phyloP scores from a whole-genome alignment of 441 rosid genomes.

The Euphorbia schlechtendalii region DNA sequence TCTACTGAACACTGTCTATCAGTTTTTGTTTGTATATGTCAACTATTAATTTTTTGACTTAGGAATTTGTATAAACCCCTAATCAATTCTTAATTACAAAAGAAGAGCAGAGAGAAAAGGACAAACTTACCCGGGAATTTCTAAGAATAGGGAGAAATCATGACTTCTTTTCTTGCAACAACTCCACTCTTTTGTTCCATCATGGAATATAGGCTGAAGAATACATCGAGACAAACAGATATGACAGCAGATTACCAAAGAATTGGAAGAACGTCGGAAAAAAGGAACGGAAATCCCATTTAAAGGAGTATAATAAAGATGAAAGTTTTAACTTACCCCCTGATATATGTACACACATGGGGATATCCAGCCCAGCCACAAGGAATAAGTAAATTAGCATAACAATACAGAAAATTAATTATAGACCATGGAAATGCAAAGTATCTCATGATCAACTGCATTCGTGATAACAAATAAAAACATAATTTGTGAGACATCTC shows the following conservation, averaged over 20 bases:
- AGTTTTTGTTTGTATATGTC: not conserved
- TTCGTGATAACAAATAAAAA: not conserved
- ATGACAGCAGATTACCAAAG: not conserved
- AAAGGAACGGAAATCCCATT: not conserved
- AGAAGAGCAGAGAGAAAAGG: not conserved
- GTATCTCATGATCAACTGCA: not conserved
- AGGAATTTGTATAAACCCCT: not conserved
- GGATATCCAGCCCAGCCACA: constrained; percentile 28
- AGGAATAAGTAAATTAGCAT: constrained; percentile 23
- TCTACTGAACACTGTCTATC: not conserved
- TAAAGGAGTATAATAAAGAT: constrained; percentile 1
- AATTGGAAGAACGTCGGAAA: not conserved
- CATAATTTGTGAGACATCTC: not conserved
- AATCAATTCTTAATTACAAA: not conserved
- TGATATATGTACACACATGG: constrained; percentile 24
- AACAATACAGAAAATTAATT: not conserved
- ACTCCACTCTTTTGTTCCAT: constrained; percentile 97
- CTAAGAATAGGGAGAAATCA: constrained; percentile 75
- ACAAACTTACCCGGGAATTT: constrained; percentile 71
- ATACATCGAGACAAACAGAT: constrained; percentile 13
- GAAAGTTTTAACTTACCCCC: constrained; percentile 57
- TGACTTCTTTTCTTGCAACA: constrained; percentile 95
- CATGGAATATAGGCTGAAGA: constrained; percentile 78
- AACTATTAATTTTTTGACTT: not conserved
- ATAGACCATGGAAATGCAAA: constrained; percentile 2